A percentile compares a stretch with the other conserved stretches of the same genome.
Evolutionary conservation across 768 basidiomycete genomes (phyloP).

Genomic region (Hygrocybe punicea): DNA sequence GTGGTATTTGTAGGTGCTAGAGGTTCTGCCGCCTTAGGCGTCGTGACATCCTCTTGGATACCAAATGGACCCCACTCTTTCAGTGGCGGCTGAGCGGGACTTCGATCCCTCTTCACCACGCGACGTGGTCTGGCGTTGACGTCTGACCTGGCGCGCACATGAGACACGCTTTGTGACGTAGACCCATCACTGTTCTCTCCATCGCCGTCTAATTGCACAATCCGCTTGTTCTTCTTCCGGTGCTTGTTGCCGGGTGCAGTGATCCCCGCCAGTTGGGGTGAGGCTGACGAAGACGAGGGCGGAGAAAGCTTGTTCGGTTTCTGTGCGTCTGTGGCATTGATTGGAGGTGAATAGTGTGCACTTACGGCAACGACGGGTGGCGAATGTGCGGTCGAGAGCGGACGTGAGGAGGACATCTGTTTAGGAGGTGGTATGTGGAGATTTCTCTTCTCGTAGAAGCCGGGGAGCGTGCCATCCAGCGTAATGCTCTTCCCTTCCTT

Average conservation of each 20-base stretch:
- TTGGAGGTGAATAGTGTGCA: conserved; percentile 25
- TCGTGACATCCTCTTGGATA: neutral
- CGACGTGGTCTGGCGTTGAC: conserved; percentile 25
- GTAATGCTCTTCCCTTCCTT: conserved; percentile 74
- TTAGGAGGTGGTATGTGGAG: conserved; percentile 48
- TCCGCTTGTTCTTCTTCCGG: conserved; percentile 65
- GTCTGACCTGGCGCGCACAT: conserved; percentile 35
- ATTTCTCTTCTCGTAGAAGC: conserved; percentile 66
- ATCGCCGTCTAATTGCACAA: conserved; percentile 75
- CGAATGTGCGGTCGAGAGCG: conserved; percentile 49
- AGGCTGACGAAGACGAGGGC: conserved; percentile 35
- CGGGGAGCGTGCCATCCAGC: conserved; percentile 72
- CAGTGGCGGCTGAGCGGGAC: neutral
- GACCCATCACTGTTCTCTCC: conserved; percentile 39
- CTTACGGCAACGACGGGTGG: conserved; percentile 63
- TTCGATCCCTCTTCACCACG: conserved; percentile 15
- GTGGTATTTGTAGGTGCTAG: neutral
- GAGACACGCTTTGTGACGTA: conserved; percentile 23
- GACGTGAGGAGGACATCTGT: conserved; percentile 50
- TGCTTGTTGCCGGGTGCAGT: conserved; percentile 43
- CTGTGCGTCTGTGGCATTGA: conserved; percentile 8
- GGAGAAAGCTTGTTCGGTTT: conserved; percentile 20
- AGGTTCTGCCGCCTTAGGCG: too few relatives aligned
- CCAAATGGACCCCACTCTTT: conserved; percentile 15
- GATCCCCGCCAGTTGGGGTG: conserved; percentile 41